phyloP scores from a whole-genome alignment of 2,329 filamentous ascomycete genomes.

The Furcasterigmium sp. region DNA sequence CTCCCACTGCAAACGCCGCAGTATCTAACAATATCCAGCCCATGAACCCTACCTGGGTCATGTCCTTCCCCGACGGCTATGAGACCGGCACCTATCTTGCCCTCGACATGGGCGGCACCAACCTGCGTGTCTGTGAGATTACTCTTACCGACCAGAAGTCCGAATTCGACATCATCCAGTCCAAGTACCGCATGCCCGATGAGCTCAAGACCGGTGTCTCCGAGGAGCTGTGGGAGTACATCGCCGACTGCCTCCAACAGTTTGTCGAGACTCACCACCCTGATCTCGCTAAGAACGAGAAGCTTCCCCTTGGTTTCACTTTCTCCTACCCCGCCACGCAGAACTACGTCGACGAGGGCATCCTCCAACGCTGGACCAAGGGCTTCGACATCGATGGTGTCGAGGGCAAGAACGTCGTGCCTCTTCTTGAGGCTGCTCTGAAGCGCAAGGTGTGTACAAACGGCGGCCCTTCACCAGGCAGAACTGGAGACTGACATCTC shows the following conservation, averaged over 20 bases:
- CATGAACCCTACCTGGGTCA: constrained; percentile 98
- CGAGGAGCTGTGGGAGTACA: constrained; percentile 91
- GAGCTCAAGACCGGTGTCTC: constrained; percentile 81
- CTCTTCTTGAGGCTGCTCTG: constrained; percentile 77
- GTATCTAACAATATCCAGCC: constrained; percentile 48
- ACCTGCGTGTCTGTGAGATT: constrained; percentile 91
- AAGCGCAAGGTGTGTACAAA: constrained; percentile 51
- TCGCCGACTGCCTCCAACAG: constrained; percentile 85
- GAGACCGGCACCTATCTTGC: constrained; percentile 86
- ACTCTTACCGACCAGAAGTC: constrained; percentile 81
- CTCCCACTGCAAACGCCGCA: background rate
- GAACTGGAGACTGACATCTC: constrained; percentile 10
- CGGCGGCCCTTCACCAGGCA: too few species aligned
- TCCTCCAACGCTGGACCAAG: constrained; percentile 95
- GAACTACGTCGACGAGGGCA: constrained; percentile 86
- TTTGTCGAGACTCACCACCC: constrained; percentile 85
- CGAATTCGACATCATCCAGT: constrained; percentile 91
- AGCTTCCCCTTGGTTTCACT: constrained; percentile 83
- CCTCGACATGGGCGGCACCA: constrained; percentile 94
- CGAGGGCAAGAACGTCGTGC: constrained; percentile 85
- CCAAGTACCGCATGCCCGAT: constrained; percentile 91
- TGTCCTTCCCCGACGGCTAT: constrained; percentile 79
- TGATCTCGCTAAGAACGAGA: constrained; percentile 53
- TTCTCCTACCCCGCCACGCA: constrained; percentile 95
- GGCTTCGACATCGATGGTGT: constrained; percentile 92